Base-by-base conservation (phyloP, 768 basidiomycete genomes). In the Saitozyma podzolica region DNA sequence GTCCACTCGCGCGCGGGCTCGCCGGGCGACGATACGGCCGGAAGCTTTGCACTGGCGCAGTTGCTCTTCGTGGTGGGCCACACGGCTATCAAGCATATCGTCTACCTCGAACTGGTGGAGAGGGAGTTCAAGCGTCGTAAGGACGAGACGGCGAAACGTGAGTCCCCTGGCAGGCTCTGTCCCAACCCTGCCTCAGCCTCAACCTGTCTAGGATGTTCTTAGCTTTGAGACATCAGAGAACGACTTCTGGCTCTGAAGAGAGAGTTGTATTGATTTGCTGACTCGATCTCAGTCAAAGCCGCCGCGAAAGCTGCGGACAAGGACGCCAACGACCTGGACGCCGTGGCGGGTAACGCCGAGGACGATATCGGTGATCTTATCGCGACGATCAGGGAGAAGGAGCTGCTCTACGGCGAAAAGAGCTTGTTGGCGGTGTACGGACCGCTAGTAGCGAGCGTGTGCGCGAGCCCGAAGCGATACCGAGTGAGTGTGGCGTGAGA, bases 351-450 rank as follows among this genome's bases (percentile, higher is more conserved):
- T 7, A 95, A 94, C 73, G 92, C 92, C 5, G 96, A 99, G 78
- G 96, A 99, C 74, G 96, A 99, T 72, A 95, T 97, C 68, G 96
- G 93, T 13, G 96, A 99, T 61, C 85, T 89, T 9, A 89, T 99
- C 45, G 87, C 89, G 1, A 85, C 82, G 1, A 85, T 96, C 58
- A 83, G 92, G 40, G 96, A 99, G 81, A 84, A 83, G 4, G 94
- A 97, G 79, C 82, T 98, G 52, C 81, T 98, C 13, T 92, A 91
- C 67, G 91, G 93, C 1, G 82, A 86, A 0, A 82, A 88, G 3
- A 92, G 92, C 2, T 80, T 99, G 52, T 79, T 99, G 56, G 87
- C 89, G 1, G 74, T 90, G 7, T 99, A 89, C 65, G 95, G 93
- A 0, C 92, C 92, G 0, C 86, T 98, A 83, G 84, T 96, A 10